Conservation (phyloP, 805 yeast genomes). For the Kodamaea kakaduensis region DNA sequence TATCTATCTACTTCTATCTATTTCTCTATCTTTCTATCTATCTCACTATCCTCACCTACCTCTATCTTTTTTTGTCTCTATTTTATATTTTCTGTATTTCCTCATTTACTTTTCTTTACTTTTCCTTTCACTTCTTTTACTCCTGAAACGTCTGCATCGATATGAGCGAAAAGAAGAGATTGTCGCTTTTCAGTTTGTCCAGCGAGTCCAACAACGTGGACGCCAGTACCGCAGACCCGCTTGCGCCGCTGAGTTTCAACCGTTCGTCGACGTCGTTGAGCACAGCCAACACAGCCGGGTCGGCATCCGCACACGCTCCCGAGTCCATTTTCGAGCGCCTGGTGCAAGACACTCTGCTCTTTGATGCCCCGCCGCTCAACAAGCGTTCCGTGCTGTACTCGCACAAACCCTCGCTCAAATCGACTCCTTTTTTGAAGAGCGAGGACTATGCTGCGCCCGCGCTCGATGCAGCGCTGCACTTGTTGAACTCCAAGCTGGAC, state of each 20-base stretch:
- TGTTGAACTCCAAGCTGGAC: constrained; percentile 58
- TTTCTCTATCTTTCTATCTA: too few relatives aligned
- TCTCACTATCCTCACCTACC: too few relatives aligned
- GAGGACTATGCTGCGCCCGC: constrained; percentile 80
- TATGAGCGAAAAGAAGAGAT: constrained; percentile 14
- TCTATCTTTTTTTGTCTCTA: too few relatives aligned
- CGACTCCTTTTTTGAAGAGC: constrained; percentile 28
- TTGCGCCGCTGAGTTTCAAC: constrained; percentile 3
- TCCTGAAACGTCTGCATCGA: too few relatives aligned
- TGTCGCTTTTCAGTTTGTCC: constrained; percentile 23
- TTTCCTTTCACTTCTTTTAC: too few relatives aligned
- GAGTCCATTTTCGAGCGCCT: constrained; percentile 38
- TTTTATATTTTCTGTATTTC: too few relatives aligned
- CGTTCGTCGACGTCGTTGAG: constrained; percentile 9
- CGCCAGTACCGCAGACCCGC: neutral
- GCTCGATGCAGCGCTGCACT: constrained; percentile 68
- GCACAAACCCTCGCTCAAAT: constrained; percentile 22
- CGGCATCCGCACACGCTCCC: constrained; percentile 10
- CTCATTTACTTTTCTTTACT: too few relatives aligned
- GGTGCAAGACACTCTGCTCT: constrained; percentile 30
- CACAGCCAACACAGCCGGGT: constrained; percentile 14
- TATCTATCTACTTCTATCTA: too few relatives aligned
- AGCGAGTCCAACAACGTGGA: constrained; percentile 9
- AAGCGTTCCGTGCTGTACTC: constrained; percentile 18
- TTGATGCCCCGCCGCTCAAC: constrained; percentile 13